Evolutionary conservation across 192 early-diverging fungal species (phyloP).

Genomic region (Backusella psychrophila): DNA sequence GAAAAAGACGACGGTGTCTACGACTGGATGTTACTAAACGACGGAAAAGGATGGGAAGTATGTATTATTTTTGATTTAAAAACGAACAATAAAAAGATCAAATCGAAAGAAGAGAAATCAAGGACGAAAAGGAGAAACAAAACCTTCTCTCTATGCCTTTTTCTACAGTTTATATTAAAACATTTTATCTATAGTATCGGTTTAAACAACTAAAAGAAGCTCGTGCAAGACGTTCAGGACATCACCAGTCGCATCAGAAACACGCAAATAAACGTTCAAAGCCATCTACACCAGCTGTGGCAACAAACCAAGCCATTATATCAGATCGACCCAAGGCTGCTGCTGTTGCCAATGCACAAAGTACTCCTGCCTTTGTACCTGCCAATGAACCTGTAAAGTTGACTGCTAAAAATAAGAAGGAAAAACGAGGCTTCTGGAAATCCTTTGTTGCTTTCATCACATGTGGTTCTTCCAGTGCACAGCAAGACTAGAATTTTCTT

Average conservation of each 20-base stretch:
- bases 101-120: background rate
- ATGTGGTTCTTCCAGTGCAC: background rate
- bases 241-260: slow-evolving; percentile 4
- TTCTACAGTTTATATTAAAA: background rate
- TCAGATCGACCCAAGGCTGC: background rate
- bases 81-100: background rate
- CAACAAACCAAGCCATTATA: background rate
- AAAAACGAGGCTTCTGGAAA: slow-evolving; percentile 8
- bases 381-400: background rate
- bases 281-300: background rate
- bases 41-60: slow-evolving; percentile 49
- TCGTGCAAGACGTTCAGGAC: background rate
- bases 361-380: slow-evolving; percentile 6
- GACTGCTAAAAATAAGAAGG: background rate
- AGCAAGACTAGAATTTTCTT: too few species aligned
- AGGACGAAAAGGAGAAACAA: background rate
- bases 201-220: slow-evolving; percentile 8
- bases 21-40: slow-evolving; percentile 81
- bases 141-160: background rate
- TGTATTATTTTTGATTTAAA: slow-evolving; percentile 1
- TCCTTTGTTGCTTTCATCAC: background rate
- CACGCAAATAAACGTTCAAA: background rate
- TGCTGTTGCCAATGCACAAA: background rate
- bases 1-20: slow-evolving; percentile 88
- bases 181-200: background rate